Evolutionary conservation across 75 land plant genomes (phyloP).

Genomic region (Pseudotsuga menziesii): DNA sequence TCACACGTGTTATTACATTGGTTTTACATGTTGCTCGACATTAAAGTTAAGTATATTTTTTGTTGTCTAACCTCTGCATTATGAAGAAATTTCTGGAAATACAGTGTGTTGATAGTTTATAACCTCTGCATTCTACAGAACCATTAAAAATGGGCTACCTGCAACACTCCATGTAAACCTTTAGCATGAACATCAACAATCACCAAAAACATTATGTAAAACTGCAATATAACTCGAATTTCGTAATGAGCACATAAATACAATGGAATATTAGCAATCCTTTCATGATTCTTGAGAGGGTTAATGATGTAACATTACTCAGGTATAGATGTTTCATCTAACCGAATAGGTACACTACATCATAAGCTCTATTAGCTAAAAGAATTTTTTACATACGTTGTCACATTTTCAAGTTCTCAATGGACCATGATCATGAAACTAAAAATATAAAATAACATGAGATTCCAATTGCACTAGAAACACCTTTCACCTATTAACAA

Average conservation of each 20-base stretch:
- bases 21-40: neutral
- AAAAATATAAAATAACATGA: neutral
- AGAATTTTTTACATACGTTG: neutral
- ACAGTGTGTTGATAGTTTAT: too few species aligned
- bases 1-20: neutral
- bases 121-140: neutral
- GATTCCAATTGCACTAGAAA: neutral
- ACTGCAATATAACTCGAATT: neutral
- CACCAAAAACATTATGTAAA: neutral
- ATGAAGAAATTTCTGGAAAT: too few species aligned
- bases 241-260: neutral
- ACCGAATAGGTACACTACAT: too few species aligned
- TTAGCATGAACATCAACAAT: too few species aligned
- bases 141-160: neutral
- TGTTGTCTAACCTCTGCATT: neutral
- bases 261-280: neutral
- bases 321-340: too few species aligned
- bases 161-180: neutral
- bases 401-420: neutral
- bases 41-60: neutral
- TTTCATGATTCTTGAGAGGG: neutral
- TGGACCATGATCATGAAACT: neutral
- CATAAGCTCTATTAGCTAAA: too few species aligned
- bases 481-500: neutral
- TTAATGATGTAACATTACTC: too few species aligned